Conservation (phyloP, 352 stramenopile genomes). For the Phytopythium chamaehyphon region DNA sequence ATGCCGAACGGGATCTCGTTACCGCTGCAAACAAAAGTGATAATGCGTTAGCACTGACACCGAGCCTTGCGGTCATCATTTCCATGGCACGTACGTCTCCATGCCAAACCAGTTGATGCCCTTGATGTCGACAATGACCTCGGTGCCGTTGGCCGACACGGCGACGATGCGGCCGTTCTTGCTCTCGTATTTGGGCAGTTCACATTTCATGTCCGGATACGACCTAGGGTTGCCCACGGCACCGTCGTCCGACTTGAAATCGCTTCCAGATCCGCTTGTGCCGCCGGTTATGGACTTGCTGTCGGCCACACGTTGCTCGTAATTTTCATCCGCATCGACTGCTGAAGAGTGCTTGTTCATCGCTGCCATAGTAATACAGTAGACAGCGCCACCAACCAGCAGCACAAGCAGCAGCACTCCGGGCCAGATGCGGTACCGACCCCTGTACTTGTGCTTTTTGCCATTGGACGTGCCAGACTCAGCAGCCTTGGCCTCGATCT, state of each 20-base stretch:
- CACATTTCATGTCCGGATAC: constrained; percentile 40
- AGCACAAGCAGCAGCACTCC: constrained; percentile 34
- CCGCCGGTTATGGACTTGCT: constrained; percentile 14
- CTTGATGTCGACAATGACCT: constrained; percentile 52
- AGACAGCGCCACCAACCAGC: constrained; percentile 23
- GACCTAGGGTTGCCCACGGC: constrained; percentile 57
- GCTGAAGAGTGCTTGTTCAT: constrained; percentile 14
- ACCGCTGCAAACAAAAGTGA: constrained; percentile 7
- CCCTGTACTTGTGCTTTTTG: constrained; percentile 23
- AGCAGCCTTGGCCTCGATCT: constrained; percentile 21
- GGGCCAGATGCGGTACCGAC: constrained; percentile 34
- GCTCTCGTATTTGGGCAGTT: constrained; percentile 70
- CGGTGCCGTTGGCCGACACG: constrained; percentile 43
- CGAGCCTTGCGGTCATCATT: background rate
- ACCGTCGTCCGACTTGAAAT: constrained; percentile 28
- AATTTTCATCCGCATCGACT: constrained; percentile 14
- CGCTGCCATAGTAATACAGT: constrained; percentile 23
- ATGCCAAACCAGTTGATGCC: constrained; percentile 72
- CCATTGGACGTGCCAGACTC: constrained; percentile 5
- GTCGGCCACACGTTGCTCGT: constrained; percentile 20
- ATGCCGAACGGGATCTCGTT: constrained; percentile 45
- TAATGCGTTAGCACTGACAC: too few species aligned
- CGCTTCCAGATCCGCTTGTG: constrained; percentile 21
- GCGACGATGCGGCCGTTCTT: constrained; percentile 64
- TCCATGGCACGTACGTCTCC: constrained; percentile 46